Evolutionary conservation across 1,284 basidiomycete genomes (phyloP).

Genomic region (Tetrapyrgos nigripes): DNA sequence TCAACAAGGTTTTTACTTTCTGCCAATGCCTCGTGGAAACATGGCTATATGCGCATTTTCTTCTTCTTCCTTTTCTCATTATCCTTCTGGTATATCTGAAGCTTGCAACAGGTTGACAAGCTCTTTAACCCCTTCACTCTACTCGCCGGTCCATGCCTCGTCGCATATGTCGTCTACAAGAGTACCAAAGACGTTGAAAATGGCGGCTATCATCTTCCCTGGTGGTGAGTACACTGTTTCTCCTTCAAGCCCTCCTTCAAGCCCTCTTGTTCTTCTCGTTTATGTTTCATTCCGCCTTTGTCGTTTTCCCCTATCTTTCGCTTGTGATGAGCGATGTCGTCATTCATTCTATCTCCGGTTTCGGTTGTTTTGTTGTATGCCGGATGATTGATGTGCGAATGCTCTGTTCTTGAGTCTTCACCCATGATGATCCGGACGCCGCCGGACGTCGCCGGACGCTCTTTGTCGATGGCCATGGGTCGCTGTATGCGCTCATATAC

Average conservation of each 20-base stretch:
- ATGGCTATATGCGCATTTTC: conserved; percentile 12
- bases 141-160: conserved; percentile 81
- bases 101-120: conserved; percentile 73
- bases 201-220: conserved; percentile 89
- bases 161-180: conserved; percentile 80
- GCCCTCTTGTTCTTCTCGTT: not conserved
- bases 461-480: too few species aligned
- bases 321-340: not conserved
- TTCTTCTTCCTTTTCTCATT: not conserved
- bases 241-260: not conserved
- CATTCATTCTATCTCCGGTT: not conserved
- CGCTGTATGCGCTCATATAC: too few species aligned
- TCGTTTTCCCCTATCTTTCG: not conserved
- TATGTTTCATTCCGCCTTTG: conserved; percentile 2
- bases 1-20: conserved; percentile 13
- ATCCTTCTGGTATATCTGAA: not conserved
- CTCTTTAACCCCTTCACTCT: conserved; percentile 91
- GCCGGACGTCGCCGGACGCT: too few species aligned
- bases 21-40: not conserved
- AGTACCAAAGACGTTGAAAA: conserved; percentile 70
- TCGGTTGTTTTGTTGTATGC: not conserved
- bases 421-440: too few species aligned
- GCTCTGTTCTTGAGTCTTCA: too few species aligned
- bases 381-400: too few species aligned
- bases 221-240: conserved; percentile 67